Percentiles rank a stretch among this genome's conserved stretches.
These are phyloP conservation scores for Fragilariopsis cylindrus DNA, from an alignment of 108 stramenopile genomes.

Conservation along the genomic window DNA sequence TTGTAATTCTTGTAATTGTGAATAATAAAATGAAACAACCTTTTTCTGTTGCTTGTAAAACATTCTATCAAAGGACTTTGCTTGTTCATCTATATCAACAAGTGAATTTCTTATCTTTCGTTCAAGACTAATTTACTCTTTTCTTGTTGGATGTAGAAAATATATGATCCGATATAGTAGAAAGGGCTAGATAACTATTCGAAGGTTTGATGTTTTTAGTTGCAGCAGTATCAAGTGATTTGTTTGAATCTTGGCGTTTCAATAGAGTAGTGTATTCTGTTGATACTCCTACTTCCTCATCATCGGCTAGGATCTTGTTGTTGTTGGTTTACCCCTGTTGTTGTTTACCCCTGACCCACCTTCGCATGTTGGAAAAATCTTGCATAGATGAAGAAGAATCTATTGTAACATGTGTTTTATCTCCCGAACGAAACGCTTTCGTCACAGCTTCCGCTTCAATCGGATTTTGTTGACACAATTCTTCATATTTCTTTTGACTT, in stretches of 20 bases:
- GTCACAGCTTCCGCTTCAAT: constrained; percentile 38
- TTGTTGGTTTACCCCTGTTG: too few species aligned
- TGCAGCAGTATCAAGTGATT: not conserved
- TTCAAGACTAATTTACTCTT: constrained; percentile 19
- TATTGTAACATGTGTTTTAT: too few species aligned
- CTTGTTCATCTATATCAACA: constrained; percentile 25
- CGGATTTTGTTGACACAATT: constrained; percentile 45
- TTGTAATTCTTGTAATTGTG: constrained; percentile 59
- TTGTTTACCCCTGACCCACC: too few species aligned
- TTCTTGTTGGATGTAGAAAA: too few species aligned
- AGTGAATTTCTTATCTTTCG: constrained; percentile 34
- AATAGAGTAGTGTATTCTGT: not conserved
- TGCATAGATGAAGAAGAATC: too few species aligned
- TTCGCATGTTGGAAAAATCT: too few species aligned
- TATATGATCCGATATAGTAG: not conserved
- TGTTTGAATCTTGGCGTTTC: not conserved
- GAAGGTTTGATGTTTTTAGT: too few species aligned
- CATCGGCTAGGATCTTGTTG: not conserved
- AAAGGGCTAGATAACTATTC: not conserved
- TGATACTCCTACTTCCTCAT: constrained; percentile 5
- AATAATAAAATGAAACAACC: constrained; percentile 59
- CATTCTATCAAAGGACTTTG: constrained; percentile 34
- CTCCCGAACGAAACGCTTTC: constrained; percentile 15
- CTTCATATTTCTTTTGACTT: constrained; percentile 47
- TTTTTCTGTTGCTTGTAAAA: constrained; percentile 54